Evolutionary conservation across 257 asterid species (phyloP).

Genomic region (Capsicum pubescens): DNA sequence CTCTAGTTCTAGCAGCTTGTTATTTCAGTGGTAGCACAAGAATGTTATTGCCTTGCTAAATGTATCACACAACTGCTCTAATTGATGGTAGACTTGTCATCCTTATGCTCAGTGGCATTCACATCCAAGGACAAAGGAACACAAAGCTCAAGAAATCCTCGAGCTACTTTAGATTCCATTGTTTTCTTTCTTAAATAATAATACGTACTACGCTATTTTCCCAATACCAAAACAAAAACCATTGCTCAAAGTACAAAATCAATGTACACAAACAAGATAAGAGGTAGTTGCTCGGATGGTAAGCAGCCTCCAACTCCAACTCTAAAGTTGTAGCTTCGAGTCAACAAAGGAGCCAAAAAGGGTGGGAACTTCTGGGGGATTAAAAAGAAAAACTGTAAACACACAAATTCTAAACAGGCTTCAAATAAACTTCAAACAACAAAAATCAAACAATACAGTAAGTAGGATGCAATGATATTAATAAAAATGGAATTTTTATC

Average conservation of each 20-base stretch:
- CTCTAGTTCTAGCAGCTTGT: neutral
- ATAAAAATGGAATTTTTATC: conserved; percentile 21
- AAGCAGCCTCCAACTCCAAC: too few relatives aligned
- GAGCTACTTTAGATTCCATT: neutral
- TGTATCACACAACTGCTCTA: conserved; percentile 5
- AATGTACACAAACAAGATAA: neutral
- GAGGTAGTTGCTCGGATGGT: too few relatives aligned
- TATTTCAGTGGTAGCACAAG: neutral
- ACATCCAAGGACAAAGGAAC: neutral
- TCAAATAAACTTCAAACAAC: neutral
- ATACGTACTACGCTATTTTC: neutral
- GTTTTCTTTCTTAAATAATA: neutral
- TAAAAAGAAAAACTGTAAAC: neutral
- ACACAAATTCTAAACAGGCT: neutral
- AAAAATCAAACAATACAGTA: conserved; percentile 20
- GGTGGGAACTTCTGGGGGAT: too few relatives aligned
- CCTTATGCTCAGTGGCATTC: neutral
- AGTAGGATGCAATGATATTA: neutral
- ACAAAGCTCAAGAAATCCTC: neutral
- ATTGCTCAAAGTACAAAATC: neutral
- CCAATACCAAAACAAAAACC: neutral
- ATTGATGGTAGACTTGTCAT: neutral
- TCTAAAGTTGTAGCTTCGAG: too few relatives aligned
- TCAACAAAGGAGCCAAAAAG: too few relatives aligned
- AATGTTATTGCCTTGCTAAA: neutral